phyloP scores from a whole-genome alignment of 306 rosid species.

The Boehmeria nivea region DNA sequence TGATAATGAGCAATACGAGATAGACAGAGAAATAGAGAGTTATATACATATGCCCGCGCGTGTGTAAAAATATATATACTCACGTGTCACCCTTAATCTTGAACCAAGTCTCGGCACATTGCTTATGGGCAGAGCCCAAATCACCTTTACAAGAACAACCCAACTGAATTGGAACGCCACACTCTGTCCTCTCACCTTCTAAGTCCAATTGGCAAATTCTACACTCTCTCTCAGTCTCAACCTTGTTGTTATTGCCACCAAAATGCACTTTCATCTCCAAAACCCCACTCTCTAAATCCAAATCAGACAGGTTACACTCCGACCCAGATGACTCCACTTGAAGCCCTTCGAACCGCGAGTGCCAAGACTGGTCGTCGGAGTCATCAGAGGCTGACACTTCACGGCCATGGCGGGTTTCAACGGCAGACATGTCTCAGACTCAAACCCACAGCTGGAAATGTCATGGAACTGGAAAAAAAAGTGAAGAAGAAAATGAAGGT shows the following conservation, averaged over 20 bases:
- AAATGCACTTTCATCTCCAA: conserved; percentile 30
- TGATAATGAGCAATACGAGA: not conserved
- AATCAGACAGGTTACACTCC: conserved; percentile 23
- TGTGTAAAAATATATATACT: too few species aligned
- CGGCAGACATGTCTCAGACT: conserved; percentile 18
- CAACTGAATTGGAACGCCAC: conserved; percentile 28
- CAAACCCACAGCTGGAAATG: conserved; percentile 4
- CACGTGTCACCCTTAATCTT: conserved; percentile 45
- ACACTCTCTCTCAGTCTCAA: conserved; percentile 23
- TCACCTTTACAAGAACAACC: conserved; percentile 44
- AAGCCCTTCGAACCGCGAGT: too few species aligned
- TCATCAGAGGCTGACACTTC: conserved; percentile 3
- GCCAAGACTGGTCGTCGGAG: conserved; percentile 31
- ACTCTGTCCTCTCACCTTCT: conserved; percentile 12
- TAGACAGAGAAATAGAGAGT: not conserved
- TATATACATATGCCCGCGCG: too few species aligned
- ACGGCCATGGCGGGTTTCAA: conserved; percentile 4
- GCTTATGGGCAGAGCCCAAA: conserved; percentile 42
- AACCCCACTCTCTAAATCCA: conserved; percentile 47
- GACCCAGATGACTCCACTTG: conserved; percentile 17
- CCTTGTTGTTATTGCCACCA: too few species aligned
- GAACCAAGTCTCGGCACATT: conserved; percentile 48
- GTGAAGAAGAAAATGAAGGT: not conserved
- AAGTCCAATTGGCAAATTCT: conserved; percentile 41
- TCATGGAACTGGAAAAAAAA: not conserved